Conservation (phyloP, 768 basidiomycete species). For the Botryobasidium botryosum region DNA sequence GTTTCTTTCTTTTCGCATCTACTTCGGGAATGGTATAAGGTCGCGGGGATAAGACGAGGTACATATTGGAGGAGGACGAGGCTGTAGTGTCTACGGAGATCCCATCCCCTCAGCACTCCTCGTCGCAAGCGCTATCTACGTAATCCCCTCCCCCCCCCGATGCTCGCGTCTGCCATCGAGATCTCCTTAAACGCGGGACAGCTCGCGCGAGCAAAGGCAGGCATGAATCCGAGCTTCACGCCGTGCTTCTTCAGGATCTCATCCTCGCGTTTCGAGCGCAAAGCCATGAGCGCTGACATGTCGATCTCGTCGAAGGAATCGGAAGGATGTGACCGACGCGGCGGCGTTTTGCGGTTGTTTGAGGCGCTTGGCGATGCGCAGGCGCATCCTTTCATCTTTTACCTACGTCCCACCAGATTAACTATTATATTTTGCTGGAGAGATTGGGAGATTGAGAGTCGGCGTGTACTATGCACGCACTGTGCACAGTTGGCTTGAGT, state of each 20-base stretch:
- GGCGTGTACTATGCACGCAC: too few relatives aligned
- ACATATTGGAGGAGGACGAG: too few relatives aligned
- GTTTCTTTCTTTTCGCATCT: too few relatives aligned
- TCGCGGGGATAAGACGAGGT: too few relatives aligned
- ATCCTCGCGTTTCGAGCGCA: slow-evolving; percentile 93
- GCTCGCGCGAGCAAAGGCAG: slow-evolving; percentile 82
- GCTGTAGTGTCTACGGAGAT: too few relatives aligned
- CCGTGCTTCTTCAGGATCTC: slow-evolving; percentile 76
- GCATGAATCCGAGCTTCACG: slow-evolving; percentile 97
- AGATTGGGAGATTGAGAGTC: too few relatives aligned
- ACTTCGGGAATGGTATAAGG: too few relatives aligned
- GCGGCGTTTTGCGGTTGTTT: slow-evolving; percentile 97
- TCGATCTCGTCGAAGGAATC: slow-evolving; percentile 99
- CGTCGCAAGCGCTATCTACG: too few relatives aligned
- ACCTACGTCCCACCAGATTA: slow-evolving; percentile 88
- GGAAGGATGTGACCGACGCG: slow-evolving; percentile 86
- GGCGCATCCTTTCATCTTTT: slow-evolving; percentile 98
- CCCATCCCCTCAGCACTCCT: too few relatives aligned
- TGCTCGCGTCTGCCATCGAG: slow-evolving; percentile 83
- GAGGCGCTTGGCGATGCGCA: slow-evolving; percentile 90
- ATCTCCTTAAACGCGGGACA: slow-evolving; percentile 77
- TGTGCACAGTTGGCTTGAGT: too few relatives aligned
- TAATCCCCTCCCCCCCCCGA: too few relatives aligned
- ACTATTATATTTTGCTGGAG: too few relatives aligned
- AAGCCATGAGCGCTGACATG: slow-evolving; percentile 88